These are phyloP conservation scores for Fusarium neocosmosporiellum DNA, from an alignment of 2,329 filamentous ascomycete genomes.

Conservation along the genomic window DNA sequence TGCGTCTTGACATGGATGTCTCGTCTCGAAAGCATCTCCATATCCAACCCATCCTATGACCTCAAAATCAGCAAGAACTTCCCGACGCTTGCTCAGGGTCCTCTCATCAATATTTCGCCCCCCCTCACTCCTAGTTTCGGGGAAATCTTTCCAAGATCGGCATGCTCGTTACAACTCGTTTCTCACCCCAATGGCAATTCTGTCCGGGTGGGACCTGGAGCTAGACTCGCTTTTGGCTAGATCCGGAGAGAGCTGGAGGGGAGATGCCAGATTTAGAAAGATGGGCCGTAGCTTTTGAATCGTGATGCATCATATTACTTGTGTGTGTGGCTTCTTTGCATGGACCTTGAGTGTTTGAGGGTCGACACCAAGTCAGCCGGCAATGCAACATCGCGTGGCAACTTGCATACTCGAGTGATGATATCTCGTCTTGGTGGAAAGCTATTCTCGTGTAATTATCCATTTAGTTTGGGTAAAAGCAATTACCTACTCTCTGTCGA, in stretches of 20 bases:
- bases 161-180: not conserved
- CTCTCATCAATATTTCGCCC: not conserved
- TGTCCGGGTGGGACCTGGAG: constrained; percentile 18
- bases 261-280: constrained; percentile 15
- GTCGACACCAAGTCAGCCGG: not conserved
- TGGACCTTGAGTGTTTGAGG: not conserved
- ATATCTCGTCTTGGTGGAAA: not conserved
- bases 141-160: constrained; percentile 14
- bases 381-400: not conserved
- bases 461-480: not conserved
- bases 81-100: not conserved
- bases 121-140: constrained; percentile 11
- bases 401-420: not conserved
- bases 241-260: constrained; percentile 16
- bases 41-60: not conserved
- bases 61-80: constrained; percentile 5
- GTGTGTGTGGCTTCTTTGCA: not conserved
- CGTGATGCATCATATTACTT: constrained; percentile 4
- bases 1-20: not conserved
- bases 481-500: not conserved
- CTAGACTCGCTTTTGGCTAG: constrained; percentile 14
- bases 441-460: not conserved
- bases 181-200: constrained; percentile 29
- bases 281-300: constrained; percentile 15
- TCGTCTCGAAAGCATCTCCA: not conserved